Evolutionary conservation across 1,139 yeast species (phyloP).

Genomic region (Pichia sp.): DNA sequence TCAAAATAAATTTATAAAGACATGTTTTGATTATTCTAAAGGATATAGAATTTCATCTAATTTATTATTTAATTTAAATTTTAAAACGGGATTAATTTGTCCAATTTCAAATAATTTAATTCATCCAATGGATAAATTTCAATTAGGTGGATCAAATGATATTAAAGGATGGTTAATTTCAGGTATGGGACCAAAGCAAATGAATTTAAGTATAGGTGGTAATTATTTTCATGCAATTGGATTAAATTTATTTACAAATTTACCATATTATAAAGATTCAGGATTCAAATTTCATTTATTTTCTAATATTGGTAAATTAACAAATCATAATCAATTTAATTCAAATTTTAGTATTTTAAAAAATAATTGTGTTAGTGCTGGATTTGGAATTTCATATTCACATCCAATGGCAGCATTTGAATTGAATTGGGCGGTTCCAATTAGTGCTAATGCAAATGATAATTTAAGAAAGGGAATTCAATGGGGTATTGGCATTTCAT

Average conservation of each 20-base stretch:
- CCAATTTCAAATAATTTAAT: slow-evolving; percentile 34
- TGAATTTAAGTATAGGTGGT: slow-evolving; percentile 66
- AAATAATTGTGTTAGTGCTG: slow-evolving; percentile 41
- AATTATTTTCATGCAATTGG: slow-evolving; percentile 71
- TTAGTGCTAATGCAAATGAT: slow-evolving; percentile 61
- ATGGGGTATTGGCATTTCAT: slow-evolving; percentile 86
- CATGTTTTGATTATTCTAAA: slow-evolving; percentile 42
- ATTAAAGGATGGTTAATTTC: slow-evolving; percentile 69
- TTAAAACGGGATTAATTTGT: slow-evolving; percentile 42
- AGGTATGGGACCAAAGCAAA: slow-evolving; percentile 82
- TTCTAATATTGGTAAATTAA: slow-evolving; percentile 66
- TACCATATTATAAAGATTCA: slow-evolving; percentile 58
- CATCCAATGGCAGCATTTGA: slow-evolving; percentile 93
- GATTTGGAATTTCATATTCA: slow-evolving; percentile 72
- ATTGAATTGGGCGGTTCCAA: slow-evolving; percentile 76
- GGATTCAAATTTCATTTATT: slow-evolving; percentile 68
- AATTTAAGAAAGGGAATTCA: slow-evolving; percentile 78
- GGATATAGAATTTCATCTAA: slow-evolving; percentile 30
- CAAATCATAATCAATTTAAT: no score
- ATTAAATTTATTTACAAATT: slow-evolving; percentile 52
- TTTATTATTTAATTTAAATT: slow-evolving; percentile 31
- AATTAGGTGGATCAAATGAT: slow-evolving; percentile 73
- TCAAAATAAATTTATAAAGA: slow-evolving; percentile 36
- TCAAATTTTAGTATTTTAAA: slow-evolving; percentile 1
- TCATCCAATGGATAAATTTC: slow-evolving; percentile 57